A percentile compares a stretch with the other conserved stretches of the same genome.
phyloP scores from a whole-genome alignment of 345 rosid species.

The Populus pruinosa region DNA sequence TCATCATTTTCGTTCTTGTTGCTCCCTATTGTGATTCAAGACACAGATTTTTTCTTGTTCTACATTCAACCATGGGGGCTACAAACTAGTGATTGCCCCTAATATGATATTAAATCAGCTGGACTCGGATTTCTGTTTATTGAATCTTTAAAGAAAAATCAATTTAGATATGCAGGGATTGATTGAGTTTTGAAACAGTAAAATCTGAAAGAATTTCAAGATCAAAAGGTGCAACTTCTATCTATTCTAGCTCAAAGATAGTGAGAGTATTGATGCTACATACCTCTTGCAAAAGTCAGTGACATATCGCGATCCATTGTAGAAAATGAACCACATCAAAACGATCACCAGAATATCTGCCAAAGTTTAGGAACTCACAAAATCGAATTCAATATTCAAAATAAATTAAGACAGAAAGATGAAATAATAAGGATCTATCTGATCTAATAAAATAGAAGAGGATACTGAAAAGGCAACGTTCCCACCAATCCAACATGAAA shows the following conservation, averaged over 20 bases:
- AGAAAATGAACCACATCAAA: conserved; percentile 77
- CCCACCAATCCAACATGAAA: conserved; percentile 99
- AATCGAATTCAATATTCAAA: neutral
- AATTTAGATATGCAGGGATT: neutral
- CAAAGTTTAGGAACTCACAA: conserved; percentile 42
- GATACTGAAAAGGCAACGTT: conserved; percentile 98
- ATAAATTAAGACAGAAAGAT: neutral
- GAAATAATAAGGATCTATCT: neutral
- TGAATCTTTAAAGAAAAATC: neutral
- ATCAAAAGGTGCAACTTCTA: neutral
- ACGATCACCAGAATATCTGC: conserved; percentile 77
- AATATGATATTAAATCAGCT: neutral
- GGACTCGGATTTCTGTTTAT: neutral
- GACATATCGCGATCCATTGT: conserved; percentile 63
- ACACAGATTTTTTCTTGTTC: too few relatives aligned
- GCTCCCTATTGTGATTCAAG: too few relatives aligned
- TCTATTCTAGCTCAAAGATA: neutral
- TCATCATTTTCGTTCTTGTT: too few relatives aligned
- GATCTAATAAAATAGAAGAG: conserved; percentile 15
- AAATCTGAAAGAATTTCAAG: neutral
- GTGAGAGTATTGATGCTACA: neutral
- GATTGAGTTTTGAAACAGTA: neutral
- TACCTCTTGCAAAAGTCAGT: conserved; percentile 67
- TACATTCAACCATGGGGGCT: neutral
- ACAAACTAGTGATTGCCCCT: neutral